Conservation (phyloP, 2,329 filamentous ascomycete species). For the Arthrobotrys entomopaga region DNA sequence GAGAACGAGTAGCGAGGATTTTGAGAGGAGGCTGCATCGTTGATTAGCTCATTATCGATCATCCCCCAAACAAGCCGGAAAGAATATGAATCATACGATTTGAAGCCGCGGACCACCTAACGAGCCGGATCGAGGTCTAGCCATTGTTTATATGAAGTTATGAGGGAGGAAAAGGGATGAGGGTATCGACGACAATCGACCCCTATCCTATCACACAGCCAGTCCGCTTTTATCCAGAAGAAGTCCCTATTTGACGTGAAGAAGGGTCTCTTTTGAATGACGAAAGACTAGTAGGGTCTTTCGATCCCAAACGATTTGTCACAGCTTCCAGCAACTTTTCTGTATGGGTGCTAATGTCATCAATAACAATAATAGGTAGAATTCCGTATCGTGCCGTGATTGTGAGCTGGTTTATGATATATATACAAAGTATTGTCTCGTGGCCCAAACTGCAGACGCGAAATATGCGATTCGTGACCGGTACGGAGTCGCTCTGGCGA, state of each 20-base stretch:
- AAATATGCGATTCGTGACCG: no score
- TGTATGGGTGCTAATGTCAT: background rate
- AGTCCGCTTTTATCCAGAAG: conserved; percentile 8
- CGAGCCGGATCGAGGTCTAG: conserved; percentile 42
- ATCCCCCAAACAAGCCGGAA: background rate
- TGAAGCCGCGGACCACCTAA: conserved; percentile 23
- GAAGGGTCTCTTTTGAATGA: no score
- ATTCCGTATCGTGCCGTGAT: background rate
- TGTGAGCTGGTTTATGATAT: background rate
- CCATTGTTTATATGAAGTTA: conserved; percentile 14
- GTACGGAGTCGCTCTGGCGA: no score
- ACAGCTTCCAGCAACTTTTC: background rate
- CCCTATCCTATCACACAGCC: conserved; percentile 50
- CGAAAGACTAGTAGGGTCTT: no score
- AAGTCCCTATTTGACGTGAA: background rate
- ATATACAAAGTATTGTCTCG: no score
- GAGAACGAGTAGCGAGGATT: conserved; percentile 39
- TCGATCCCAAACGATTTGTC: no score
- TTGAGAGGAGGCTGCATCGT: conserved; percentile 31
- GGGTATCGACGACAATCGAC: conserved; percentile 52
- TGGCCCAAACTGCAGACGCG: no score
- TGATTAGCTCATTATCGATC: conserved; percentile 11
- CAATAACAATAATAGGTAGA: background rate
- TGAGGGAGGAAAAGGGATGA: conserved; percentile 35
- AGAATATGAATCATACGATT: conserved; percentile 14